Evolutionary conservation across 345 rosid genomes (phyloP).

Genomic region (Heritiera littoralis): DNA sequence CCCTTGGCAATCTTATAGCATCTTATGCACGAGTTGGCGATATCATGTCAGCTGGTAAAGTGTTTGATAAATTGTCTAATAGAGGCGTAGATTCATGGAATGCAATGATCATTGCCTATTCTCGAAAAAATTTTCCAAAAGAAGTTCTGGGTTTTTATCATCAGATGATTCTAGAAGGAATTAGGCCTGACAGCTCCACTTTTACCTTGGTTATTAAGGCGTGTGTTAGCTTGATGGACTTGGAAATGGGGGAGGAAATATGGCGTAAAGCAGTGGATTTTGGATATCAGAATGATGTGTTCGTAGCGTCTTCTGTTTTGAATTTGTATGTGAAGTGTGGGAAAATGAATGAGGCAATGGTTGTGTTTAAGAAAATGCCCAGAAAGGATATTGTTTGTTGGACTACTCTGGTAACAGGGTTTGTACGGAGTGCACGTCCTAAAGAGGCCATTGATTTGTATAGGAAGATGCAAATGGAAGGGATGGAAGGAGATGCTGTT

Average conservation of each 20-base stretch:
- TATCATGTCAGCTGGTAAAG: constrained; percentile 45
- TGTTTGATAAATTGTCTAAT: constrained; percentile 34
- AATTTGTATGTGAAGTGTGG: constrained; percentile 65
- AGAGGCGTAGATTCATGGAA: constrained; percentile 54
- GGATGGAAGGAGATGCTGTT: constrained; percentile 57
- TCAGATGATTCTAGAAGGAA: constrained; percentile 51
- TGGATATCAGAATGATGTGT: constrained; percentile 65
- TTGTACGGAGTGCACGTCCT: constrained; percentile 28
- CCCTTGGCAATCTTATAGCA: not conserved
- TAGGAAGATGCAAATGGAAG: constrained; percentile 59
- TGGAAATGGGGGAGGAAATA: constrained; percentile 49
- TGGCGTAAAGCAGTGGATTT: constrained; percentile 55
- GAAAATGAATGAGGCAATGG: constrained; percentile 50
- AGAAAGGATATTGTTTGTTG: too few relatives aligned
- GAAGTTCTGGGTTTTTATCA: constrained; percentile 54
- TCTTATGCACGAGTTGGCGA: constrained; percentile 38
- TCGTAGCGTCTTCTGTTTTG: constrained; percentile 70
- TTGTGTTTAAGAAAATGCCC: too few relatives aligned
- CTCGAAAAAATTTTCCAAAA: constrained; percentile 39
- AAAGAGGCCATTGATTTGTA: constrained; percentile 51
- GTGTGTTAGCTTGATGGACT: constrained; percentile 48
- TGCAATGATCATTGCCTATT: constrained; percentile 56
- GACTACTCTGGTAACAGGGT: too few relatives aligned
- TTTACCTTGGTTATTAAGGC: constrained; percentile 73
- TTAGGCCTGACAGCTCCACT: constrained; percentile 71